phyloP scores from a whole-genome alignment of 2,329 filamentous ascomycete species.

The Beauveria sp. region DNA sequence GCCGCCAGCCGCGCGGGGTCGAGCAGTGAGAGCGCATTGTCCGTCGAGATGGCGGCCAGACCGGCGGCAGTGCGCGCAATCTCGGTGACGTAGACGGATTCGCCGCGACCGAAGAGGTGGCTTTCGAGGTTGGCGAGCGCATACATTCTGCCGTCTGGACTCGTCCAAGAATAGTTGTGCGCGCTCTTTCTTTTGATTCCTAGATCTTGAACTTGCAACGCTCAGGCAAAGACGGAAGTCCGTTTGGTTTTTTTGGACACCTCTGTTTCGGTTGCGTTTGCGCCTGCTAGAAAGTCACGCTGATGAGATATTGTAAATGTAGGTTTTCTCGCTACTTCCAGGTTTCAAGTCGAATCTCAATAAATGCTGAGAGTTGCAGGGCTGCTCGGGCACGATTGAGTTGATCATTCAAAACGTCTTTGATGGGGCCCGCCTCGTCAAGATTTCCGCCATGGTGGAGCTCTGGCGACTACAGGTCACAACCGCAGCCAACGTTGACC shows the following conservation, averaged over 20 bases:
- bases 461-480: neutral
- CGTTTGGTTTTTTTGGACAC: no score
- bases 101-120: slow-evolving; percentile 26
- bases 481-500: neutral
- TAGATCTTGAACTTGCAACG: no score
- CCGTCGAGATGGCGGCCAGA: slow-evolving; percentile 59
- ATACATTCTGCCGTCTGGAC: slow-evolving; percentile 22
- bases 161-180: neutral
- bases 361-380: neutral
- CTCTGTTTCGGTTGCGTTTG: no score
- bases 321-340: neutral
- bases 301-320: no score
- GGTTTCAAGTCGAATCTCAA: neutral
- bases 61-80: slow-evolving; percentile 43
- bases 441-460: neutral
- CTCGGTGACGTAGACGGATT: slow-evolving; percentile 47
- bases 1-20: slow-evolving; percentile 49
- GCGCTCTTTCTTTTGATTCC: neutral
- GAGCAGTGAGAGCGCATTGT: slow-evolving; percentile 61
- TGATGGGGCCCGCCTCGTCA: neutral
- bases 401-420: neutral
- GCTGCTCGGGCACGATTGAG: neutral
- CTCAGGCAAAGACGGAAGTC: no score
- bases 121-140: slow-evolving; percentile 25
- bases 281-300: neutral